phyloP scores from a whole-genome alignment of 495 filamentous ascomycete species.

The Chlorociboria aeruginascens region DNA sequence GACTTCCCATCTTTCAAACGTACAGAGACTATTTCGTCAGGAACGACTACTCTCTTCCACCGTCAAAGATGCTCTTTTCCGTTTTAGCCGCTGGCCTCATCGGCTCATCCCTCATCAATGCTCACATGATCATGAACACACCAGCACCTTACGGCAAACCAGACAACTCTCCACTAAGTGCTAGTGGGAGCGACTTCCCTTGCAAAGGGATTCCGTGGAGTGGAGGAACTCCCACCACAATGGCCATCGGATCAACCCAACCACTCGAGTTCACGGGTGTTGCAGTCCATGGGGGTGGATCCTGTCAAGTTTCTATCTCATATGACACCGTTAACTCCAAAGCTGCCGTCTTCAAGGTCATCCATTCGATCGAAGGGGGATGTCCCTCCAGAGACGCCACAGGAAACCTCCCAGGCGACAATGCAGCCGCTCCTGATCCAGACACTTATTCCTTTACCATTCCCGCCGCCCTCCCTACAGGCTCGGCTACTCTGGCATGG shows the following conservation, averaged over 20 bases:
- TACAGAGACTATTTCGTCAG: slow-evolving; percentile 8
- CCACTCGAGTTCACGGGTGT: slow-evolving; percentile 40
- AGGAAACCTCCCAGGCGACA: slow-evolving; percentile 28
- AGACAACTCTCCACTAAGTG: slow-evolving; percentile 44
- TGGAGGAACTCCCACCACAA: slow-evolving; percentile 34
- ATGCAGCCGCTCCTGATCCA: slow-evolving; percentile 13
- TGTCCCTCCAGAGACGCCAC: slow-evolving; percentile 46
- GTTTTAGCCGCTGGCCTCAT: slow-evolving; percentile 8
- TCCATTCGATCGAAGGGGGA: slow-evolving; percentile 71
- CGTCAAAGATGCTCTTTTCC: slow-evolving; percentile 14
- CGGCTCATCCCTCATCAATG: slow-evolving; percentile 39
- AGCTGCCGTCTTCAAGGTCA: slow-evolving; percentile 65
- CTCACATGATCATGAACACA: slow-evolving; percentile 60
- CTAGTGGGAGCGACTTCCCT: slow-evolving; percentile 57
- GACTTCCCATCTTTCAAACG: too few species aligned
- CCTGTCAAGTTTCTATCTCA: slow-evolving; percentile 75
- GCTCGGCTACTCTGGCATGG: slow-evolving; percentile 63
- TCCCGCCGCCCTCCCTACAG: slow-evolving; percentile 42
- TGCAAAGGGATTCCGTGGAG: slow-evolving; percentile 49
- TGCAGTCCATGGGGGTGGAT: slow-evolving; percentile 76
- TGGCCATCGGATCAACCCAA: slow-evolving; percentile 42
- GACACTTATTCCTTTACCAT: slow-evolving; percentile 43
- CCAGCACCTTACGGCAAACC: slow-evolving; percentile 52
- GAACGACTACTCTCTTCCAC: slow-evolving; percentile 10
- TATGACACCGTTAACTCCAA: slow-evolving; percentile 54